phyloP scores from a whole-genome alignment of 2,329 filamentous ascomycete genomes.

The Massarina eburnea region DNA sequence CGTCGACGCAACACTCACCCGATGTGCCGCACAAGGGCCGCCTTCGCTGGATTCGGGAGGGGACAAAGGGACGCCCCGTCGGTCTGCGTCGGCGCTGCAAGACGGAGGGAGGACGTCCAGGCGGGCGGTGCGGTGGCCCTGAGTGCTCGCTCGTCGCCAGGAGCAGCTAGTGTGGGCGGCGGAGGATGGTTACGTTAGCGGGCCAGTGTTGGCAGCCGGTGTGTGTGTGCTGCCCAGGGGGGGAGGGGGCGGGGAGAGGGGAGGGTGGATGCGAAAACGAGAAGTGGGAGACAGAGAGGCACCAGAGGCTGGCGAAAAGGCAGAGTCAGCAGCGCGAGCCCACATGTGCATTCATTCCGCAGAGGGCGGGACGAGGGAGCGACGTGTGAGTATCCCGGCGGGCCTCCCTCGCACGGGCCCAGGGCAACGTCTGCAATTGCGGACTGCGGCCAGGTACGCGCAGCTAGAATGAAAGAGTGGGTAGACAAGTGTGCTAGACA shows the following conservation, averaged over 20 bases:
- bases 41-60: slow-evolving; percentile 10
- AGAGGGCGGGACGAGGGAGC: background rate
- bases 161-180: slow-evolving; percentile 25
- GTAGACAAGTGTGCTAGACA: too few species aligned
- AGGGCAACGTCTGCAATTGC: background rate
- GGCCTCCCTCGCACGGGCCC: background rate
- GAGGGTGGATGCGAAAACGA: slow-evolving; percentile 5
- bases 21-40: slow-evolving; percentile 5
- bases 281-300: background rate
- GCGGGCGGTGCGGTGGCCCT: slow-evolving; percentile 3
- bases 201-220: slow-evolving; percentile 22
- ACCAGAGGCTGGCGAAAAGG: background rate
- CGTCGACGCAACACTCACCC: slow-evolving; percentile 30
- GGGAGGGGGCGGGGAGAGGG: slow-evolving; percentile 7
- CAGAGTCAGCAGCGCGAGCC: too few species aligned
- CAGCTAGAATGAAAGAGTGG: too few species aligned
- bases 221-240: too few species aligned
- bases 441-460: too few species aligned
- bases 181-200: slow-evolving; percentile 6
- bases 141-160: slow-evolving; percentile 11
- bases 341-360: background rate
- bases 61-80: slow-evolving; percentile 19
- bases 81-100: slow-evolving; percentile 1
- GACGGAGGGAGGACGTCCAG: background rate
- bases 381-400: background rate